These are phyloP conservation scores for Solidago caesia DNA, from an alignment of 129 eudicot genomes.

Conservation along the genomic window DNA sequence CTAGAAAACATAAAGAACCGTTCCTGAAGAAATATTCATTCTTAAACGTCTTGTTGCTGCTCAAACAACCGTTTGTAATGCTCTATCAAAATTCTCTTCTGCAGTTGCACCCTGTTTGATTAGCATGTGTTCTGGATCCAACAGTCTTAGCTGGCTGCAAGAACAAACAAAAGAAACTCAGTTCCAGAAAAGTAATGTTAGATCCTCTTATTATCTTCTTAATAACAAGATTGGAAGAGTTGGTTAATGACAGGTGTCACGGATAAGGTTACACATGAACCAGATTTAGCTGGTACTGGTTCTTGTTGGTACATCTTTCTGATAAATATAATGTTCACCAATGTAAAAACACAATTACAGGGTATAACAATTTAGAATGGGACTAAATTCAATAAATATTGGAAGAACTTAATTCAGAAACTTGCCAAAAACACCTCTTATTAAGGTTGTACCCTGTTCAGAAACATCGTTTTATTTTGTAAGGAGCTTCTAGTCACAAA, in stretches of 20 bases:
- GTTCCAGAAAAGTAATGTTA: neutral
- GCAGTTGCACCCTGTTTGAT: slow-evolving; percentile 60
- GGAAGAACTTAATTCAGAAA: neutral
- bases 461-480: neutral
- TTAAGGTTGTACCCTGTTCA: no score
- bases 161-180: slow-evolving; percentile 9
- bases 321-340: neutral
- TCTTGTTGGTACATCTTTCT: neutral
- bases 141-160: slow-evolving; percentile 84
- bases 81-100: slow-evolving; percentile 83
- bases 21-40: neutral
- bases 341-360: neutral
- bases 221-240: neutral
- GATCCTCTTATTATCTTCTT: neutral
- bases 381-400: neutral
- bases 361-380: neutral
- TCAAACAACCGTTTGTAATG: slow-evolving; percentile 54
- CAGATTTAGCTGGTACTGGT: neutral
- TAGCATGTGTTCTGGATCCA: slow-evolving; percentile 81
- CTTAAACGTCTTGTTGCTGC: neutral
- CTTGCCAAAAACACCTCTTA: neutral
- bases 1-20: neutral
- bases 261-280: neutral
- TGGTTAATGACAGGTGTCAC: neutral
- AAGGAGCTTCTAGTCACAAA: neutral